Conservation (phyloP, 2,329 filamentous ascomycete species). For the Xylariaceae sp. region DNA sequence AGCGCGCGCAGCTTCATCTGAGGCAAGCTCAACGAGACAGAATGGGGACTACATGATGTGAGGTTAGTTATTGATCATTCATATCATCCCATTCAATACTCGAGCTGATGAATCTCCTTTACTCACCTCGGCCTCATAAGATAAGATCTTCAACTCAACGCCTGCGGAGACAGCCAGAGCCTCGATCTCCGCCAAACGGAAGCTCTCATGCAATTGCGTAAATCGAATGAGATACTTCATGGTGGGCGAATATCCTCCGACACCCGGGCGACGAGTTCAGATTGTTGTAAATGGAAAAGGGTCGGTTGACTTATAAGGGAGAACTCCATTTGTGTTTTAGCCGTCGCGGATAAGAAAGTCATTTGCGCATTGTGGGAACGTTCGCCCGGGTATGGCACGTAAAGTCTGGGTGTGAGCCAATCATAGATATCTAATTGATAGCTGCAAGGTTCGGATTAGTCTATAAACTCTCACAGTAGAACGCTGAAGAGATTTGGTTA, state of each 20-base stretch:
- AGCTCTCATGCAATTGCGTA: slow-evolving; percentile 84
- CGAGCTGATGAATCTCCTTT: not conserved
- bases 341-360: slow-evolving; percentile 9
- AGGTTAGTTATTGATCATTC: slow-evolving; percentile 2
- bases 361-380: slow-evolving; percentile 8
- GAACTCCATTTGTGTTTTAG: slow-evolving; percentile 21
- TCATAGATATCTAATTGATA: slow-evolving; percentile 12
- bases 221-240: slow-evolving; percentile 87
- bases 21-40: slow-evolving; percentile 67
- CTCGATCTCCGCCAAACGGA: slow-evolving; percentile 77
- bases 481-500: not conserved
- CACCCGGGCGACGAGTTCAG: not conserved
- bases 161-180: slow-evolving; percentile 67
- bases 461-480: not conserved
- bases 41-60: slow-evolving; percentile 65
- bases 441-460: slow-evolving; percentile 6
- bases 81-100: not conserved
- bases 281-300: slow-evolving; percentile 4
- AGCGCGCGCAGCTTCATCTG: slow-evolving; percentile 56
- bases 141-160: slow-evolving; percentile 65
- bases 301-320: slow-evolving; percentile 7
- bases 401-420: slow-evolving; percentile 21
- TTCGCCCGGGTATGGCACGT: slow-evolving; percentile 17
- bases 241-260: not conserved
- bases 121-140: slow-evolving; percentile 69